phyloP scores from a whole-genome alignment of 768 basidiomycete genomes.

The Leucocoprinus birnbaumii region DNA sequence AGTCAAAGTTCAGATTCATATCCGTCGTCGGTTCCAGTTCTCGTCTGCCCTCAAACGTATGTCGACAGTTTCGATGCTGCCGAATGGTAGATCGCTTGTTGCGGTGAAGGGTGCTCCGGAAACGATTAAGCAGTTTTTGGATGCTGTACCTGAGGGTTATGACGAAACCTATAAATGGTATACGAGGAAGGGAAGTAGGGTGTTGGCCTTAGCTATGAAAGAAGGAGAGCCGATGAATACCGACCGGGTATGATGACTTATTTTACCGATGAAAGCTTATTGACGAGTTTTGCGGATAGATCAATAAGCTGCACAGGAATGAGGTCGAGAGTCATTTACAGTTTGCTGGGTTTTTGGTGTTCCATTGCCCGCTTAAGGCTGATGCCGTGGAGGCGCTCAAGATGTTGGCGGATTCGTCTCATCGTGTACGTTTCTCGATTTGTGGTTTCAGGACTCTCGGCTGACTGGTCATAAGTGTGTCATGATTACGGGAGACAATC shows the following conservation, averaged over 20 bases:
- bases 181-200: conserved; percentile 89
- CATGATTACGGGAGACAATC: conserved; percentile 99
- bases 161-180: conserved; percentile 96
- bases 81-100: conserved; percentile 55
- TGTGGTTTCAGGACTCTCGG: neutral
- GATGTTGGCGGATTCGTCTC: conserved; percentile 95
- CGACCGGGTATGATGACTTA: conserved; percentile 60
- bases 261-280: neutral
- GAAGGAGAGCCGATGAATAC: conserved; percentile 67
- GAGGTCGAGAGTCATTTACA: conserved; percentile 72
- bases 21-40: conserved; percentile 95
- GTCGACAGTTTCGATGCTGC: conserved; percentile 80
- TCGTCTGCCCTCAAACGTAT: conserved; percentile 97
- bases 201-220: conserved; percentile 88
- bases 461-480: conserved; percentile 62
- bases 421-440: conserved; percentile 63
- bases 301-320: conserved; percentile 84
- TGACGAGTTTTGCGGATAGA: conserved; percentile 41
- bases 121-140: conserved; percentile 89
- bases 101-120: conserved; percentile 98
- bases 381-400: conserved; percentile 90
- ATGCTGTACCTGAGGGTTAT: conserved; percentile 69
- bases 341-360: conserved; percentile 97
- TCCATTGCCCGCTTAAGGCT: conserved; percentile 95
- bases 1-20: conserved; percentile 51